Evolutionary conservation across 2,329 filamentous ascomycete genomes (phyloP), one percentile per base, ranked within the genome.

Genomic region (Didymellaceae sp.): DNA sequence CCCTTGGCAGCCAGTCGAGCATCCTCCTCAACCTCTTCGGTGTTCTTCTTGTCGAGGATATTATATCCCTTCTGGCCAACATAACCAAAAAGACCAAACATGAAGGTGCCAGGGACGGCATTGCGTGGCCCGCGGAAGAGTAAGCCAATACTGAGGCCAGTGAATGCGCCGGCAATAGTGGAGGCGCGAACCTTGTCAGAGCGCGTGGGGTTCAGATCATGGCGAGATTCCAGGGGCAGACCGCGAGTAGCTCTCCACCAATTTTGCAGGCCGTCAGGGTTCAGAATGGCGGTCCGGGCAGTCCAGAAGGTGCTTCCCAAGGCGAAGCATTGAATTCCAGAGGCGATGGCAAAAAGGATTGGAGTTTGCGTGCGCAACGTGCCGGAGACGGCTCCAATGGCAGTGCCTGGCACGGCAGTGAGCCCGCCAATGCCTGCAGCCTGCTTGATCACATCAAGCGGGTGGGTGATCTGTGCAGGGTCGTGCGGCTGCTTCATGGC

Each of bases 321-420:
- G 32, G 84, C 81, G 72, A 90, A 90, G 84, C 90, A 96, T 75
- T 96, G 91, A 31, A 90, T 78, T 14, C 90, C 88, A 17, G 87
- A 86, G 28, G 86, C 81, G 10, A 87, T 61, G 0, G 90, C 87
- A 74, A 91, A 93, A 6, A 93, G 74, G 2, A 85, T 70, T 4
- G 83, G 80, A 4, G 89, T 86, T 11, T 82, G 83, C 14, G 87
- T 87, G 50, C 85, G 82, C 38, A 92, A 52, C 14, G 78, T 77
- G 24, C 78, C 78, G 40, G 72, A 71, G 39, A 76, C 69, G 42
- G 76, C 74, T 30, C 78, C 78, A 42, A 76, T 59, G 14, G 75
- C 72, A 37, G 95, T 87, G 21, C 90, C 91, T 26, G 82, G 81
- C 40, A 87, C 82, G 42, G 88, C 86, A 44, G 67, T 53, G 17